A percentile compares a stretch with the other conserved stretches of the same genome.
These are phyloP conservation scores for Arthroderma sp. DNA, from an alignment of 2,329 filamentous ascomycete genomes.

Conservation along the genomic window DNA sequence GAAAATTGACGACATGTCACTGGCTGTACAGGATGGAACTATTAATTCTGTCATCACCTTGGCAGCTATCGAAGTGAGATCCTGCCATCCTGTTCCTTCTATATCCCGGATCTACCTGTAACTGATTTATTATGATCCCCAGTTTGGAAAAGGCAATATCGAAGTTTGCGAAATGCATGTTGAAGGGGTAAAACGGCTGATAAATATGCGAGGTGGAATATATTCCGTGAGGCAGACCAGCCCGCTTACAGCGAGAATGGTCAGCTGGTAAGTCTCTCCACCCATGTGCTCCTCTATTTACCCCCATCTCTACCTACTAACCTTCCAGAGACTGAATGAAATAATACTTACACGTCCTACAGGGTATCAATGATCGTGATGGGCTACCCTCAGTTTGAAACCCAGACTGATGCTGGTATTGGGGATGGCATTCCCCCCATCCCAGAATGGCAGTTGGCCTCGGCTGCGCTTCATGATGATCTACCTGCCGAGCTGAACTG, in stretches of 20 bases:
- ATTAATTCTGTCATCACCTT: slow-evolving; percentile 47
- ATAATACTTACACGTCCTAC: slow-evolving; percentile 22
- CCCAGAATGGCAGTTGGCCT: slow-evolving; percentile 37
- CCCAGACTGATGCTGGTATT: slow-evolving; percentile 39
- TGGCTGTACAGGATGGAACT: slow-evolving; percentile 44
- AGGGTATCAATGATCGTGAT: too few species aligned
- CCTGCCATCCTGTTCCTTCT: slow-evolving; percentile 24
- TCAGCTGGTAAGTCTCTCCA: slow-evolving; percentile 39
- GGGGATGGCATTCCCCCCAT: slow-evolving; percentile 42
- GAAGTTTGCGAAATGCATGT: too few species aligned
- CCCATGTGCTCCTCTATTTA: too few species aligned
- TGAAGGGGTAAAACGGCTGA: too few species aligned
- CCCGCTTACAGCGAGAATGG: slow-evolving; percentile 36
- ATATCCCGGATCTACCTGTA: too few species aligned
- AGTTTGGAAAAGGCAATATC: too few species aligned
- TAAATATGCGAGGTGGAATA: slow-evolving; percentile 42
- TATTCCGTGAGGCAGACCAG: slow-evolving; percentile 37
- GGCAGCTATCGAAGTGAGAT: slow-evolving; percentile 45
- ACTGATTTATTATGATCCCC: too few species aligned
- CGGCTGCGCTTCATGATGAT: slow-evolving; percentile 2
- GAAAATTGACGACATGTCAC: slow-evolving; percentile 37
- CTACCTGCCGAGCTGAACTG: too few species aligned
- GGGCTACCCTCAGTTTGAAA: slow-evolving; percentile 28
- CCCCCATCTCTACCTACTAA: too few species aligned
- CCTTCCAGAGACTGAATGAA: too few species aligned